Conservation (phyloP, 495 filamentous ascomycete species). For the Amphirosellinia nigrospora region DNA sequence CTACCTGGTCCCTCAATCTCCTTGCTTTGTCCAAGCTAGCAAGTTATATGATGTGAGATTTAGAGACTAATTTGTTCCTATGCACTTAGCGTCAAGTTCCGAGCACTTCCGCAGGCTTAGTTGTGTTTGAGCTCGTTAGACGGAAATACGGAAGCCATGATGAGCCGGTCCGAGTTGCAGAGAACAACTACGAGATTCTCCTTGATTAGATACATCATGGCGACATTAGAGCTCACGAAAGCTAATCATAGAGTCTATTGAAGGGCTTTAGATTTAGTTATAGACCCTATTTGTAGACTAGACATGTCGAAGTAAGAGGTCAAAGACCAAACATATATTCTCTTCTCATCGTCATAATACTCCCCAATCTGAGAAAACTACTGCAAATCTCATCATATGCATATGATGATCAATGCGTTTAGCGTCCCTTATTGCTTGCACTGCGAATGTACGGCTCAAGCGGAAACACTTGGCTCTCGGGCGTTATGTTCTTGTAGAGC, state of each 20-base stretch:
- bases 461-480: constrained; percentile 59
- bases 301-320: constrained; percentile 1
- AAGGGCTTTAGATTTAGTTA: not conserved
- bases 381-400: not conserved
- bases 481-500: constrained; percentile 57
- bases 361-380: not conserved
- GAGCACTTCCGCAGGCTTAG: constrained; percentile 82
- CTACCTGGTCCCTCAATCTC: not conserved
- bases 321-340: not conserved
- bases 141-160: constrained; percentile 74
- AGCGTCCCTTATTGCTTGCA: constrained; percentile 43
- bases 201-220: constrained; percentile 46
- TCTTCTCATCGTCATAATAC: not conserved
- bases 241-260: constrained; percentile 12
- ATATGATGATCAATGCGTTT: not conserved
- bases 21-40: not conserved
- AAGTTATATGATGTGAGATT: not conserved
- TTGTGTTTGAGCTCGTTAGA: constrained; percentile 88
- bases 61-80: not conserved
- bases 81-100: constrained; percentile 85
- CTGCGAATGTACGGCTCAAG: constrained; percentile 58
- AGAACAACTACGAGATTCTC: constrained; percentile 77
- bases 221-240: not conserved
- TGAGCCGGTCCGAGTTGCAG: constrained; percentile 63
- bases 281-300: not conserved